A percentile compares a stretch with the other conserved stretches of the same genome.
phyloP scores from a whole-genome alignment of 2,329 filamentous ascomycete species.

The Fusarium sp. region DNA sequence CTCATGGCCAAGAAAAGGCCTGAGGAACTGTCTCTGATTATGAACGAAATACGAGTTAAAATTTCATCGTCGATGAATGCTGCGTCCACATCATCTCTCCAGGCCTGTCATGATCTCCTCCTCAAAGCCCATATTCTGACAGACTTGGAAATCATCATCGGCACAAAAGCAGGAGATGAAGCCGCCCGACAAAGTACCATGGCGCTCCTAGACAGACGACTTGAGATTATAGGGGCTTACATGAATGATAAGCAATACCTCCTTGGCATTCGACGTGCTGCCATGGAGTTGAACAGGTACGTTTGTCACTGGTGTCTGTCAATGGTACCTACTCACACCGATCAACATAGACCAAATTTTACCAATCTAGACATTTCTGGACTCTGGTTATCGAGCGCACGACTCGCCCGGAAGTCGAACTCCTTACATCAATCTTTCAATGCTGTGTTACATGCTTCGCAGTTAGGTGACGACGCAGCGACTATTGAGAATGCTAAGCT shows the following conservation, averaged over 20 bases:
- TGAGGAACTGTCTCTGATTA: constrained; percentile 64
- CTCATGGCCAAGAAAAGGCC: constrained; percentile 66
- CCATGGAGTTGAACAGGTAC: constrained; percentile 82
- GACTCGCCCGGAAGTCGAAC: constrained; percentile 86
- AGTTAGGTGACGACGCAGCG: constrained; percentile 85
- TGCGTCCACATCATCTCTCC: constrained; percentile 82
- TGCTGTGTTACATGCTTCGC: constrained; percentile 88
- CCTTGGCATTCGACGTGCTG: constrained; percentile 84
- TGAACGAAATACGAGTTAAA: constrained; percentile 75
- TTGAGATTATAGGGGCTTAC: constrained; percentile 91
- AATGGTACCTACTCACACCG: background rate
- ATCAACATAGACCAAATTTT: constrained; percentile 65
- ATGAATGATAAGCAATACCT: constrained; percentile 94
- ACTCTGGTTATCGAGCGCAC: constrained; percentile 86
- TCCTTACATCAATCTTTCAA: constrained; percentile 91
- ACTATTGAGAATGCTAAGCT: constrained; percentile 95
- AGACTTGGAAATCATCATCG: constrained; percentile 83
- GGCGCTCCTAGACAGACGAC: constrained; percentile 71
- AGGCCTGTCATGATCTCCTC: constrained; percentile 85
- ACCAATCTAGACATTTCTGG: constrained; percentile 80
- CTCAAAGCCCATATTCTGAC: constrained; percentile 88
- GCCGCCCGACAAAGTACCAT: constrained; percentile 52
- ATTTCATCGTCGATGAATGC: constrained; percentile 80
- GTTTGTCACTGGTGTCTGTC: constrained; percentile 41
- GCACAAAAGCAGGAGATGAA: constrained; percentile 58